Conservation (phyloP, 2,329 filamentous ascomycete species). For the Drechslerella dactyloides region DNA sequence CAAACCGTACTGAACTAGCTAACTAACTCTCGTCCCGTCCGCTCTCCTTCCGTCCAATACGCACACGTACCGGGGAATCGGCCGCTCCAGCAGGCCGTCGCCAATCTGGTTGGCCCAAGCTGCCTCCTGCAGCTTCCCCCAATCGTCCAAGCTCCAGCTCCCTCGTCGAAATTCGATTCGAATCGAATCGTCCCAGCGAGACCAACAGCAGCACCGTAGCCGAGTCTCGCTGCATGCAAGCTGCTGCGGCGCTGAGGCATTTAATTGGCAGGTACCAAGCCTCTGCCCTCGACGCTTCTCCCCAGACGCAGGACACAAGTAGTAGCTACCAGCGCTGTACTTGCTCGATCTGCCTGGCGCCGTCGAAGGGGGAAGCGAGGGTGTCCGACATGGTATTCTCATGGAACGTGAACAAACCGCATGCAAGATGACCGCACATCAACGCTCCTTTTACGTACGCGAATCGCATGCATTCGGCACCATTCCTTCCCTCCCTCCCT, state of each 20-base stretch:
- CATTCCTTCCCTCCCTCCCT: too few relatives aligned
- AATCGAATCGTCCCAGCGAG: constrained; percentile 46
- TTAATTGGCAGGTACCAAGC: constrained; percentile 36
- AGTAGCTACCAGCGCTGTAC: neutral
- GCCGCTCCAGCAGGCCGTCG: neutral
- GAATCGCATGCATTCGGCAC: constrained; percentile 12
- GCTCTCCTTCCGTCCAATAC: neutral
- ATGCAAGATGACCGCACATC: constrained; percentile 45
- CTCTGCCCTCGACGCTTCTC: neutral
- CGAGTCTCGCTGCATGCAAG: constrained; percentile 37
- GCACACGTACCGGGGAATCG: neutral
- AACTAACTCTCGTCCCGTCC: too few relatives aligned
- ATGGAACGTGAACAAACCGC: constrained; percentile 1
- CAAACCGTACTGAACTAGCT: neutral
- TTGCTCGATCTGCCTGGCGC: neutral
- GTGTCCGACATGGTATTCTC: neutral
- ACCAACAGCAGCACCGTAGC: too few relatives aligned
- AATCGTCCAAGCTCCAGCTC: constrained; percentile 1
- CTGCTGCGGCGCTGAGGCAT: constrained; percentile 46
- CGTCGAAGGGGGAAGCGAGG: too few relatives aligned
- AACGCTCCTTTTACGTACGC: constrained; percentile 27
- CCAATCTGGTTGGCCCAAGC: neutral
- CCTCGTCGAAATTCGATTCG: too few relatives aligned
- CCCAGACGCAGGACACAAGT: neutral
- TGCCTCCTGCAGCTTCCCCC: neutral